Conservation (phyloP, 805 yeast species). For the Jamesozyma spencerorum region DNA sequence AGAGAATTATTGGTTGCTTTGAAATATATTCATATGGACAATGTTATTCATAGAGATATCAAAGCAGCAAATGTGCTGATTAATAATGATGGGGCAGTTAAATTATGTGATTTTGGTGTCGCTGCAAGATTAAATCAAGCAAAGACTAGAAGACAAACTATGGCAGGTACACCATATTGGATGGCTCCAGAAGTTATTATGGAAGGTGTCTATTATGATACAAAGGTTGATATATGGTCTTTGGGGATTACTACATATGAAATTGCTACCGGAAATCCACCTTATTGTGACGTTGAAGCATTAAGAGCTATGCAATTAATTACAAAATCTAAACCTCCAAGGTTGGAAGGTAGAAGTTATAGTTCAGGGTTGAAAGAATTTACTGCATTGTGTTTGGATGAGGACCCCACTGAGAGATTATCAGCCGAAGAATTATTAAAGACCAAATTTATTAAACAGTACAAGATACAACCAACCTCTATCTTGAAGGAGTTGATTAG, state of each 20-base stretch:
- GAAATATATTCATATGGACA: conserved; percentile 72
- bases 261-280: conserved; percentile 95
- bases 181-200: conserved; percentile 98
- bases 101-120: conserved; percentile 95
- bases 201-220: conserved; percentile 81
- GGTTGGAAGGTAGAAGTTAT: conserved; percentile 84
- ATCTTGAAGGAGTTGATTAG: conserved; percentile 66
- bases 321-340: conserved; percentile 87
- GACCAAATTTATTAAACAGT: conserved; percentile 58
- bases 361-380: conserved; percentile 71
- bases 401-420: conserved; percentile 81
- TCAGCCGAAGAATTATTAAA: conserved; percentile 76
- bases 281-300: conserved; percentile 92
- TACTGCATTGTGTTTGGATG: conserved; percentile 87
- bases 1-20: conserved; percentile 76
- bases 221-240: conserved; percentile 96
- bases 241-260: conserved; percentile 90
- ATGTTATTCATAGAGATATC: conserved; percentile 91
- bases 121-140: conserved; percentile 84
- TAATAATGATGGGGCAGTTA: conserved; percentile 80
- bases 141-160: conserved; percentile 74
- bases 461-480: conserved; percentile 51
- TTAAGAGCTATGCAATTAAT: conserved; percentile 90
- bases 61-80: conserved; percentile 93
- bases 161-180: conserved; percentile 97